Evolutionary conservation across 352 stramenopile species (phyloP), one percentile per base, ranked within the genome.

Genomic region (Saprolegnia diclina): DNA sequence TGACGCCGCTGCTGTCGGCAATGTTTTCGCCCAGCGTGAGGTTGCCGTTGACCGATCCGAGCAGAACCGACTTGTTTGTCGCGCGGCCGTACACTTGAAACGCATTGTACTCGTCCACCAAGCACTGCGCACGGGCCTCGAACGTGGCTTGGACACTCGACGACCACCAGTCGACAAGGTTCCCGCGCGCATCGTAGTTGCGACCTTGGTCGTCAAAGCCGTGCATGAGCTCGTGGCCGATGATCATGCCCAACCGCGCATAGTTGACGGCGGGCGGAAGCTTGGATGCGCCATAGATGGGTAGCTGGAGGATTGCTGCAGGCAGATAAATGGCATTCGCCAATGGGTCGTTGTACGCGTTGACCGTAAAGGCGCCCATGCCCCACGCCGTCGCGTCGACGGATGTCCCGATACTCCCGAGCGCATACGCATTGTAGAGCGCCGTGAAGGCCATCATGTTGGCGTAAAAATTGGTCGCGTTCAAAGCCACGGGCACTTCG

Each of bases 271-370:
- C 89, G 0, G 75, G 71, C 14, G 91, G 85, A 71, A 91, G 93
- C 9, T 84, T 71, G 26, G 92, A 76, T 16, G 79, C 79, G 46
- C 91, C 75, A 63, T 98, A 98, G 62, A 98, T 97, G 7, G 95
- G 95, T 50, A 91, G 80, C 72, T 98, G 94, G 18, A 98, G 70
- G 67, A 98, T 98, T 1, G 92, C 95, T 3, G 95, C 95, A 4
- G 95, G 94, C 71, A 98, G 98, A 6, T 98, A 92, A 66, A 98
- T 98, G 72, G 97, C 88, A 70, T 94, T 94, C 10, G 70, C 74
- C 13, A 74, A 76, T 6, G 75, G 69, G 55, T 79, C 75, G 73
- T 94, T 88, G 75, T 91, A 94, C n/a, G 90, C 94, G 76, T 98
- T 98, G 38, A 98, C 88, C 0, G 89, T 97, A 54, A 92, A 92